phyloP scores from a whole-genome alignment of 352 stramenopile genomes.

The Phytophthora boehmeriae region DNA sequence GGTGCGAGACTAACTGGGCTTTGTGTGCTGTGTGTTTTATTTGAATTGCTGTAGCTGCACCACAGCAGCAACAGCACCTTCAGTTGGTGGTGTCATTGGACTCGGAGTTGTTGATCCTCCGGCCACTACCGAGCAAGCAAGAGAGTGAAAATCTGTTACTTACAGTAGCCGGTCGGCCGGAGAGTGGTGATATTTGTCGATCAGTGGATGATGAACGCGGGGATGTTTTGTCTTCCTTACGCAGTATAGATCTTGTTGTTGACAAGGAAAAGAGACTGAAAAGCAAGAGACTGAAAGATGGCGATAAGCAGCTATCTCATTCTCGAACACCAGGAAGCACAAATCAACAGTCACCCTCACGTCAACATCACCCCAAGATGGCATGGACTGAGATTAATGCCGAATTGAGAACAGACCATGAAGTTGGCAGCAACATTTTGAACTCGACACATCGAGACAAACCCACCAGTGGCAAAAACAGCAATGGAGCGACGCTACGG shows the following conservation, averaged over 20 bases:
- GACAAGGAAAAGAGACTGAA: conserved; percentile 23
- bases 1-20: not conserved
- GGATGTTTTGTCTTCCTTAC: not conserved
- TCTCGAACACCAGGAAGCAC: conserved; percentile 12
- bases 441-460: not conserved
- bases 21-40: conserved; percentile 2
- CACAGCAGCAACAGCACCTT: conserved; percentile 29
- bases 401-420: not conserved
- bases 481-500: conserved; percentile 24
- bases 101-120: conserved; percentile 70
- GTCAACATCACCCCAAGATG: conserved; percentile 9
- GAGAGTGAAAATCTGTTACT: conserved; percentile 55
- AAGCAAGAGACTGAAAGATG: conserved; percentile 18
- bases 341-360: conserved; percentile 30
- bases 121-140: conserved; percentile 43
- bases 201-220: conserved; percentile 4
- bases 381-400: conserved; percentile 14
- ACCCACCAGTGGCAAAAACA: not conserved
- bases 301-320: conserved; percentile 4
- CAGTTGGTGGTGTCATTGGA: conserved; percentile 69
- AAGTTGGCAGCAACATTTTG: not conserved
- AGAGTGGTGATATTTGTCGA: conserved; percentile 26
- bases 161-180: conserved; percentile 52
- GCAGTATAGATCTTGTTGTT: not conserved
- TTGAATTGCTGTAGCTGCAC: conserved; percentile 21